A percentile compares a stretch with the other conserved stretches of the same genome.
These are phyloP conservation scores for Amaranthus hypochondriacus DNA, from an alignment of 148 eudicot genomes.

Conservation along the genomic window DNA sequence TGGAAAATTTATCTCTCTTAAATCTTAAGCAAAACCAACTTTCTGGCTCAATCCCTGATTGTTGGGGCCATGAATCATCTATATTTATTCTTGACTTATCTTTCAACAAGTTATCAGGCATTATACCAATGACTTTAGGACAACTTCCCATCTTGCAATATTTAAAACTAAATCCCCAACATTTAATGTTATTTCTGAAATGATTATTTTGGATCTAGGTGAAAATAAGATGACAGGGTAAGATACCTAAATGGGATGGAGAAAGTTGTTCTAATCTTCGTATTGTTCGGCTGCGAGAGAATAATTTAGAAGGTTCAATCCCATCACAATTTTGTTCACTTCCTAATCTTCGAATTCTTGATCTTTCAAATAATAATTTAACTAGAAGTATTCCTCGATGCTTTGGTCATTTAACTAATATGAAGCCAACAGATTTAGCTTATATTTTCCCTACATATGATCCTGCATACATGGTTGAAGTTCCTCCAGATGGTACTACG, in stretches of 20 bases:
- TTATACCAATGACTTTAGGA: constrained; percentile 27
- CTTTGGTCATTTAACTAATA: constrained; percentile 23
- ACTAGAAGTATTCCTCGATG: constrained; percentile 38
- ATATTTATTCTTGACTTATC: constrained; percentile 21
- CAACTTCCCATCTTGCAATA: neutral
- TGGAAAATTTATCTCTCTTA: neutral
- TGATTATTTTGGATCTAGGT: constrained; percentile 34
- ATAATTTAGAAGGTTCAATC: constrained; percentile 34
- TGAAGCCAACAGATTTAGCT: neutral
- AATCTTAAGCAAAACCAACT: constrained; percentile 16
- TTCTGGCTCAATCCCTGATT: constrained; percentile 29
- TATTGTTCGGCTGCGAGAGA: constrained; percentile 23
- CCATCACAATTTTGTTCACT: constrained; percentile 32
- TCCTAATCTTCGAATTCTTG: constrained; percentile 29
- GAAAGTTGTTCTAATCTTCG: neutral
- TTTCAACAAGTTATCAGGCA: constrained; percentile 34
- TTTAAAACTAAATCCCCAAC: constrained; percentile 30
- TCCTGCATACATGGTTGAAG: no score
- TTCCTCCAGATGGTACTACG: no score
- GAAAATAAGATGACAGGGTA: constrained; percentile 33
- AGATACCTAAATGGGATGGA: constrained; percentile 24
- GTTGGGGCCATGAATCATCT: constrained; percentile 12
- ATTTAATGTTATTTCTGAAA: neutral
- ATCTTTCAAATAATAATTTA: constrained; percentile 34
- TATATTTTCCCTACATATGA: no score